Percentiles rank a stretch among this genome's conserved stretches.
Conservation (phyloP, 2,329 filamentous ascomycete species). For the Cyphellophora attinorum region DNA sequence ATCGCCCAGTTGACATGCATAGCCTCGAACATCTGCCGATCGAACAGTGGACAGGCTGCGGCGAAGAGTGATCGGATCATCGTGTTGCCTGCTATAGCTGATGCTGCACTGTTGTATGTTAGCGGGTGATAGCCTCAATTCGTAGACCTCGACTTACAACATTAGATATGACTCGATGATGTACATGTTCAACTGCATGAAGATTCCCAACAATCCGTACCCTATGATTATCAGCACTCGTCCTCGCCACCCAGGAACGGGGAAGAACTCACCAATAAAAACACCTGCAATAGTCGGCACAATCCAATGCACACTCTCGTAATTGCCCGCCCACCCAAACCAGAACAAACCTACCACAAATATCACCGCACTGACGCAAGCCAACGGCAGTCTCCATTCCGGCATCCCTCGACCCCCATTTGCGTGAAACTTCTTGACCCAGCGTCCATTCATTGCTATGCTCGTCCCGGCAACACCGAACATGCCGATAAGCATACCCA, state of each 20-base stretch:
- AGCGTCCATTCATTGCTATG: constrained; percentile 19
- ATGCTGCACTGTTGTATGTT: constrained; percentile 28
- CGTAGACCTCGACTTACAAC: constrained; percentile 32
- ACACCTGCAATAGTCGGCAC: constrained; percentile 21
- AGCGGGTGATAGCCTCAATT: too few species aligned
- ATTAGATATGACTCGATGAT: constrained; percentile 35
- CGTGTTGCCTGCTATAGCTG: constrained; percentile 22
- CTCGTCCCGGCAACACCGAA: constrained; percentile 24
- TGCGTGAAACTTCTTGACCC: constrained; percentile 9
- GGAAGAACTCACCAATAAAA: constrained; percentile 27
- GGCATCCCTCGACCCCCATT: constrained; percentile 8
- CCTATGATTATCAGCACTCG: too few species aligned
- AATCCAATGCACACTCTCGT: constrained; percentile 24
- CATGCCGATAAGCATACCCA: constrained; percentile 14
- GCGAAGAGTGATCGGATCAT: constrained; percentile 21
- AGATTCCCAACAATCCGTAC: too few species aligned
- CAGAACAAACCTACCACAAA: constrained; percentile 53
- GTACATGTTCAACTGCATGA: constrained; percentile 32
- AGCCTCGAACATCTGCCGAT: constrained; percentile 27
- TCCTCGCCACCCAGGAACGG: too few species aligned
- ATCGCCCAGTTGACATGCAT: constrained; percentile 33
- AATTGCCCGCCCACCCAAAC: constrained; percentile 55
- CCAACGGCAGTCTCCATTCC: constrained; percentile 19
- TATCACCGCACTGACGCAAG: constrained; percentile 20
- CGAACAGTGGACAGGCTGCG: constrained; percentile 30